Evolutionary conservation across 2,329 filamentous ascomycete species (phyloP).

Genomic region (Fusarium sterilihyphosum): DNA sequence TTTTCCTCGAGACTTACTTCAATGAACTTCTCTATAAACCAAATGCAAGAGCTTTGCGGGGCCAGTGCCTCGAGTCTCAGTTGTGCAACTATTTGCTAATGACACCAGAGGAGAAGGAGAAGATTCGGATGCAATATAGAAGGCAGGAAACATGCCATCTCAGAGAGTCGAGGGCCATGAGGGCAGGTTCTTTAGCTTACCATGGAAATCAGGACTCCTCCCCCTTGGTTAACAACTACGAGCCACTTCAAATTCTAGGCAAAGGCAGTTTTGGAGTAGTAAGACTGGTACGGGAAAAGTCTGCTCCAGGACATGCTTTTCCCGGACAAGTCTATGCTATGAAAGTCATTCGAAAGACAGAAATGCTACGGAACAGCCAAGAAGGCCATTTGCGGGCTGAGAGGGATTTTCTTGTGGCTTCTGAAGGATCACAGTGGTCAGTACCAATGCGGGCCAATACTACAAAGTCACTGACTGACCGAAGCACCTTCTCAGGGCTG

Average conservation of each 20-base stretch:
- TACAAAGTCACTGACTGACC: not conserved
- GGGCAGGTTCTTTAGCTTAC: conserved; percentile 61
- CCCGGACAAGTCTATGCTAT: conserved; percentile 81
- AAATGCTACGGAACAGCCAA: conserved; percentile 90
- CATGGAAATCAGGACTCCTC: not conserved
- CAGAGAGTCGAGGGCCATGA: conserved; percentile 76
- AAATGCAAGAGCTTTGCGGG: conserved; percentile 44
- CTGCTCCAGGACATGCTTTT: conserved; percentile 41
- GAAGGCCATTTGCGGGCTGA: conserved; percentile 93
- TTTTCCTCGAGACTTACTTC: conserved; percentile 87
- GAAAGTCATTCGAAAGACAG: conserved; percentile 95
- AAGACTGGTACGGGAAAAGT: conserved; percentile 78
- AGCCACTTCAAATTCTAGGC: conserved; percentile 82
- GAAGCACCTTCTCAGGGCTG: conserved; percentile 68
- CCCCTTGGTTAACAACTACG: conserved; percentile 63
- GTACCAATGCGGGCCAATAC: conserved; percentile 24
- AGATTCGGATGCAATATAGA: conserved; percentile 68
- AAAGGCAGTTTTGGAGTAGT: conserved; percentile 97
- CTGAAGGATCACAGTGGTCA: conserved; percentile 84
- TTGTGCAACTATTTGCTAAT: conserved; percentile 66
- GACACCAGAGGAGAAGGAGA: conserved; percentile 63
- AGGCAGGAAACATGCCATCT: conserved; percentile 78
- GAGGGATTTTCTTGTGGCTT: conserved; percentile 88
- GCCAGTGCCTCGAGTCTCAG: conserved; percentile 54
- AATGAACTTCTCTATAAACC: conserved; percentile 70